These are phyloP conservation scores for Olyra latifolia DNA, from an alignment of 176 grass and related monocot species.

Conservation along the genomic window DNA sequence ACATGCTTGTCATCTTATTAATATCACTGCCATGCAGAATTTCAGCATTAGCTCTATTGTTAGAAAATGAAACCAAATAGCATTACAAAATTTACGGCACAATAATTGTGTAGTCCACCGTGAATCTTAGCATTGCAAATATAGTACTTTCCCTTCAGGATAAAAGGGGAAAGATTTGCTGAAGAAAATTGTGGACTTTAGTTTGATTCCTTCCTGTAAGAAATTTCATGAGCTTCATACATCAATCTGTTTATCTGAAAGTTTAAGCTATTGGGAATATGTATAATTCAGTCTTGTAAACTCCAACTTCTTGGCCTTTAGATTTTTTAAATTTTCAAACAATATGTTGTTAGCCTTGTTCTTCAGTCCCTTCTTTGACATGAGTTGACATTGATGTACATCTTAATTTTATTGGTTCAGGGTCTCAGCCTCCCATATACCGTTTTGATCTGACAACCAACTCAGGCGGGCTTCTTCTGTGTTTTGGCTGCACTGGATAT, in stretches of 20 bases:
- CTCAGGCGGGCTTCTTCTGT: neutral
- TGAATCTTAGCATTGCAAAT: neutral
- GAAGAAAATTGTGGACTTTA: neutral
- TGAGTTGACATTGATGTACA: neutral
- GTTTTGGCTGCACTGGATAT: slow-evolving; percentile 20
- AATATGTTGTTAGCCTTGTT: neutral
- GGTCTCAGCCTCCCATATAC: neutral
- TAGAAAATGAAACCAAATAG: neutral
- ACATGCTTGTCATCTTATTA: neutral
- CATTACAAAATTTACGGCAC: neutral
- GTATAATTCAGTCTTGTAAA: neutral
- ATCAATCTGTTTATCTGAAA: neutral
- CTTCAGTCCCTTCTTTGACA: neutral
- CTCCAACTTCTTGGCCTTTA: neutral
- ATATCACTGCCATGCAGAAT: neutral
- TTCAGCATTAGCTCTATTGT: neutral
- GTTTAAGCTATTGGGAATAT: neutral
- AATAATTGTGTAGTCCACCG: neutral
- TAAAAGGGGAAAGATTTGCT: neutral
- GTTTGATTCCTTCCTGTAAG: neutral
- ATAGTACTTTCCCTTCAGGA: neutral
- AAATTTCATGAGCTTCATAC: neutral
- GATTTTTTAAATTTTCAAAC: neutral
- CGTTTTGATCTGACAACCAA: slow-evolving; percentile 23
- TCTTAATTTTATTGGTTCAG: slow-evolving; percentile 12